A percentile compares a stretch with the other conserved stretches of the same genome.
phyloP scores from a whole-genome alignment of 108 stramenopile species.

The Conticribra weissflogii region DNA sequence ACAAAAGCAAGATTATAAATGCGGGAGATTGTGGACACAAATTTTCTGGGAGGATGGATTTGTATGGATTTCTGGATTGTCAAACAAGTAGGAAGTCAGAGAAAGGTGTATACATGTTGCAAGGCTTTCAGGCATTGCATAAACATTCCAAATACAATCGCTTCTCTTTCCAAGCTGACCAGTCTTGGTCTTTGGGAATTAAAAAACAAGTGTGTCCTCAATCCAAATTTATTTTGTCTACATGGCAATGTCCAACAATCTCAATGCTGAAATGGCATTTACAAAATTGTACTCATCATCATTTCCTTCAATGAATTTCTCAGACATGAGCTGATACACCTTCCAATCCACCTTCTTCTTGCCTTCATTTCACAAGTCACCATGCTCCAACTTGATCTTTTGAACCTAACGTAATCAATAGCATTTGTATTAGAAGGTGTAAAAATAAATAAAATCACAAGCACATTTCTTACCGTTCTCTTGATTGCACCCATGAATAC shows the following conservation, averaged over 20 bases:
- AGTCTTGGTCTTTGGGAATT: no score
- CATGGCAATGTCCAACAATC: conserved; percentile 18
- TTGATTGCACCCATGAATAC: no score
- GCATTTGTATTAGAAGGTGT: no score
- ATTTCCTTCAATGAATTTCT: not conserved
- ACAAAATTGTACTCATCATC: no score
- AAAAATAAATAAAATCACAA: no score
- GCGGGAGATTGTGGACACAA: no score
- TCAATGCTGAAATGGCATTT: conserved; percentile 9
- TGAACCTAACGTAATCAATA: no score
- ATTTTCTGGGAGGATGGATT: no score
- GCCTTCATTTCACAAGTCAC: not conserved
- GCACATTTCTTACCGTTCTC: no score
- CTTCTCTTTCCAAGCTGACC: conserved; percentile 13
- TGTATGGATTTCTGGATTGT: conserved; percentile 4
- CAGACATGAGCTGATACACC: conserved; percentile 2
- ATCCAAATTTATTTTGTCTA: conserved; percentile 9
- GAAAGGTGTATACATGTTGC: conserved; percentile 18
- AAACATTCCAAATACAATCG: conserved; percentile 18
- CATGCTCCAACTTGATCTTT: not conserved
- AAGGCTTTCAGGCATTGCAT: no score
- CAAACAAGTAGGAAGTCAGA: conserved; percentile 11
- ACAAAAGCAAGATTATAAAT: no score
- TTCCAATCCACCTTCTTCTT: conserved; percentile 14
- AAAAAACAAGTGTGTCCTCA: conserved; percentile 21